Evolutionary conservation across 768 basidiomycete genomes (phyloP), one percentile per base, ranked within the genome.

Genomic region (Zangia roseola): DNA sequence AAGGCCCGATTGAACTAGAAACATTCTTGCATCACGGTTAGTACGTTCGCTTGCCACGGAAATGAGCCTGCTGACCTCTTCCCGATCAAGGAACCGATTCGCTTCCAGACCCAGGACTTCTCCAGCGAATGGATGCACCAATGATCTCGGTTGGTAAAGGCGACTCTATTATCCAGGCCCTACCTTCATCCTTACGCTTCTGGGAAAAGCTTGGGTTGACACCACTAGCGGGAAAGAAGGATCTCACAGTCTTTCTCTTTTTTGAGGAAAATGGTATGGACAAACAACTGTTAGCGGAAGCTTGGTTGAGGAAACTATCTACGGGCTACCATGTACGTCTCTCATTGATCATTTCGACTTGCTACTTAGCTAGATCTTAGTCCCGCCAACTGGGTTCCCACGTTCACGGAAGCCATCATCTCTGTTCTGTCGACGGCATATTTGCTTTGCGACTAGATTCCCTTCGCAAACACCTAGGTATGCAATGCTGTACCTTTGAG

Each of bases 201-300:
- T 93, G 91, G 91, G 85, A 88, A 56, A 93, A 91, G 63, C 74
- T 92, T 12, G 89, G 88, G 0, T 62, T 94, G 37, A 73, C 75
- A 14, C 91, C 91, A 0, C 75, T 78, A 40, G 77, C 77, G 30
- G 91, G 92, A 7, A 72, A 69, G 49, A 92, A 93, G 68, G 75
- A 92, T 55, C 73, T 88, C 5, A 76, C 74, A 2, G 80, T 79
- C 2, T 89, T 83, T 63, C 80, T 84, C 1, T 69, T 92, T 40
- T 86, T 81, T 45, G 88, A 92, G 56, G 80, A 82, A 19, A 74
- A 74, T 10, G 76, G 74, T 2, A 71, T 73, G 19, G 74, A 75
- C n/a, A 73, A 72, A 38, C 73, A 72, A 25, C 54, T 58, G 2
- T 68, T 76, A 31, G 76, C 84, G n/a, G 75, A 79, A 33, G 58